Evolutionary conservation across 2,329 filamentous ascomycete species (phyloP), one percentile per base, ranked within the genome.

Genomic region (Magnaporthiopsis rhizophila): DNA sequence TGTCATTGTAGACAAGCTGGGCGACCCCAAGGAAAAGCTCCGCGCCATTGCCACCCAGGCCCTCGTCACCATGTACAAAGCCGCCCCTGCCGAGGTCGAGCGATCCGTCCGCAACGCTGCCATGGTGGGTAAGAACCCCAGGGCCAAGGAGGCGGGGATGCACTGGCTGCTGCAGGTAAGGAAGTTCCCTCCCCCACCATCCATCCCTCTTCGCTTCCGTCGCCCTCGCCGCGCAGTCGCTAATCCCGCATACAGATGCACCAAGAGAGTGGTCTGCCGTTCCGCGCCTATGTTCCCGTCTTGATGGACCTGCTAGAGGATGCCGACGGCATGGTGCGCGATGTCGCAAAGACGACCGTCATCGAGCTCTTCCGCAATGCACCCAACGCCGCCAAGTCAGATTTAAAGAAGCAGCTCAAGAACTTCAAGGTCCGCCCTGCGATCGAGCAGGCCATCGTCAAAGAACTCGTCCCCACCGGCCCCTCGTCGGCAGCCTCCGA

Each of bases 261-360:
- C 74, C 85, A 88, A 72, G 89, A 91, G 64, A 85, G 92, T 65
- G 87, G 86, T 56, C 80, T 97, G 68, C 87, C 88, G 53, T 97
- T 97, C 77, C 89, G 91, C 67, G 80, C 80, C 71, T 97, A 96
- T 73, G 92, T 96, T 1, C 89, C 91, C 3, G 83, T 84, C 13
- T 82, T 97, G 57, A 94, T 97, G 78, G 89, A 91, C 64, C 84
- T 95, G 69, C 83, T 97, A 58, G 94, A 97, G 76, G 93, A 97
- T 74, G 90, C 92, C 12, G 94, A 97, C 74, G 89, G 90, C 62
- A 88, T 87, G 76, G 92, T 97, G 68, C 87, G 94, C 74, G 92
- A 97, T 71, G 84, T 86, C 53, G 92, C 93, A 67, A 96, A 95
- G 78, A 80, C 81, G 64, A 89, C 91, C 1, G 88, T 97, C 61